These are phyloP conservation scores for Albifimbria verrucaria DNA, from an alignment of 2,329 filamentous ascomycete species.

Conservation along the genomic window DNA sequence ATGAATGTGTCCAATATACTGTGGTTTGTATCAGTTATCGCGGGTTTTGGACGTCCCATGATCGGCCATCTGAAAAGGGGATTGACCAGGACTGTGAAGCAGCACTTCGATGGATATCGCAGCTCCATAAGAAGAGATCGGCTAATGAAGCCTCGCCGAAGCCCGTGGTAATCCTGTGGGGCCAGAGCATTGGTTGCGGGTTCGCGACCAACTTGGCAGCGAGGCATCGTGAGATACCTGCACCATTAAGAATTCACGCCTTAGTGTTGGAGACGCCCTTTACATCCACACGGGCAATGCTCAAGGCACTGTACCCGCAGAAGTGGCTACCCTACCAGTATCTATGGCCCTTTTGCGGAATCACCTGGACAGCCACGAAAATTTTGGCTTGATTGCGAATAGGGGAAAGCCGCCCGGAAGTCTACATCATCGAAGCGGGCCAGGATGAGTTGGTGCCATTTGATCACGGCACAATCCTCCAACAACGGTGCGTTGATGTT, in stretches of 20 bases:
- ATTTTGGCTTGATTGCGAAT: conserved; percentile 41
- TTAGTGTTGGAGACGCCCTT: conserved; percentile 76
- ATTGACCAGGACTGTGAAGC: conserved; percentile 67
- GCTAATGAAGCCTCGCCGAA: conserved; percentile 13
- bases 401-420: conserved; percentile 24
- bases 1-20: conserved; percentile 37
- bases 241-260: conserved; percentile 38
- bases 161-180: conserved; percentile 62
- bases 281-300: conserved; percentile 66
- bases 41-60: conserved; percentile 75
- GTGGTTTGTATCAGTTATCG: conserved; percentile 61
- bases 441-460: conserved; percentile 58
- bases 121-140: conserved; percentile 28
- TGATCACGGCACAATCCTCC: conserved; percentile 44
- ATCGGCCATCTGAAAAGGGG: conserved; percentile 66
- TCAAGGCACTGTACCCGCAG: conserved; percentile 70
- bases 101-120: conserved; percentile 58
- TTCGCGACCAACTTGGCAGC: conserved; percentile 62
- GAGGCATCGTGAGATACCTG: conserved; percentile 22
- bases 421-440: conserved; percentile 53
- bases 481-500: conserved; percentile 44
- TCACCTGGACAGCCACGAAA: conserved; percentile 52
- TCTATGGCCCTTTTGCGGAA: conserved; percentile 71
- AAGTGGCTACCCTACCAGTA: conserved; percentile 77
- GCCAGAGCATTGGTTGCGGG: conserved; percentile 73